Conservation (phyloP, 768 basidiomycete genomes). For the Kwoniella bestiolae region DNA sequence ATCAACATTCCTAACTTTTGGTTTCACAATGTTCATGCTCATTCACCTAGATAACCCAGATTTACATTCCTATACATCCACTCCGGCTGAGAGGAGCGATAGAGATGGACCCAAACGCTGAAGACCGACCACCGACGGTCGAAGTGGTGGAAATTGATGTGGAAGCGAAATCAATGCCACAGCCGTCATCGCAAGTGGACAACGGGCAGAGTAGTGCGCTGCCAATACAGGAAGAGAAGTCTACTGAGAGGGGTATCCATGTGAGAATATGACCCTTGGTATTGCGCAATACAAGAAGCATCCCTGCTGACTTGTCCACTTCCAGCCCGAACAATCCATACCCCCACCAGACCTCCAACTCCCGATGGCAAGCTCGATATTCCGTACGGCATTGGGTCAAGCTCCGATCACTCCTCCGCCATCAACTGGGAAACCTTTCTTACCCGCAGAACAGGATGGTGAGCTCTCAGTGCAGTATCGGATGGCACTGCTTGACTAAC, state of each 20-base stretch:
- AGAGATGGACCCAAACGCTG: slow-evolving; percentile 46
- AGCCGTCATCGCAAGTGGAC: not conserved
- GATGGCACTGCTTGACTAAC: too few species aligned
- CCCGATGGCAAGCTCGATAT: slow-evolving; percentile 39
- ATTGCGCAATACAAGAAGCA: too few species aligned
- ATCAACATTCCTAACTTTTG: not conserved
- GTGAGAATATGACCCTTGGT: too few species aligned
- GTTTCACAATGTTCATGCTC: not conserved
- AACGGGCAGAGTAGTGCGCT: not conserved
- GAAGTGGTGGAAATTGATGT: slow-evolving; percentile 18
- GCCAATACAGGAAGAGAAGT: not conserved
- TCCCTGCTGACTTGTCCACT: too few species aligned
- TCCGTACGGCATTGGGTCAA: slow-evolving; percentile 26
- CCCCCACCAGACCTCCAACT: slow-evolving; percentile 7
- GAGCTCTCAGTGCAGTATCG: too few species aligned
- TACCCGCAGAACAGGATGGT: not conserved
- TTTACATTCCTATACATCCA: too few species aligned
- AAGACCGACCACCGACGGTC: slow-evolving; percentile 37
- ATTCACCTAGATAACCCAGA: too few species aligned
- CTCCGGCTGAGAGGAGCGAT: too few species aligned
- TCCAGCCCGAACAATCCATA: not conserved
- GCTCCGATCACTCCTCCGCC: slow-evolving; percentile 7
- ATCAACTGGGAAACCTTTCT: not conserved
- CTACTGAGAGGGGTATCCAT: too few species aligned
- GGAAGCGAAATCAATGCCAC: not conserved